Base-by-base conservation (phyloP, 768 basidiomycete genomes). In the Scleroderma bovista region DNA sequence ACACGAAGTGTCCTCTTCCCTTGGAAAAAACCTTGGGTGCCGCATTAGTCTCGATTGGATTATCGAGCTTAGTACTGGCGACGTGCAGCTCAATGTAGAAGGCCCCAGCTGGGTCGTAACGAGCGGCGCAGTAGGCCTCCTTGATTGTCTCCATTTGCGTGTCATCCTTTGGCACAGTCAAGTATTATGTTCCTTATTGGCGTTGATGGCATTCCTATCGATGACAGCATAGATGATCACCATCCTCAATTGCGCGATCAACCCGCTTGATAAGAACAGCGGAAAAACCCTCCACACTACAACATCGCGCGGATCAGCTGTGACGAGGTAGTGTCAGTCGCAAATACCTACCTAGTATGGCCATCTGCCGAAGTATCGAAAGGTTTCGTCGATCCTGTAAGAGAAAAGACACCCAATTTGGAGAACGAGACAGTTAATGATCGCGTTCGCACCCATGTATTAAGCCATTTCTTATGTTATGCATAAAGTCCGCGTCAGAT, bases 71-170 rank as follows among this genome's bases (percentile, higher is more conserved):
- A 3, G 78, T 78, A 63, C 63, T 76, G n/a, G 78, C 78, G 17
- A 73, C 75, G 50, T 80, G 78, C 11, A 75, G 52, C 55, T 79
- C 78, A 0, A 79, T 65, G 52, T 66, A 79, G 50, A 77, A 76
- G 3, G 73, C 72, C 22, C 78, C 75, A 1, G 56, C 52, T 4
- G 67, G 70, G 37, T 67, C 57, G 49, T 59, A 56, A 13, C 51
- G 50, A 7, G 68, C 65, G 13, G 55, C 45, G 6, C 56, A 54
- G 45, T 67, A 69, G 3, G 69, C 69, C 16, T 58, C 59, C 48
- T 53, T 63, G 47, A 70, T 71, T 24, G 67, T 66, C 39, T 60
- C 57, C 3, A 59, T 60, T 50, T 70, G 69, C 51, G 63, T 63
- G 47, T 65, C 61, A 1, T 65, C 66, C 43, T 64, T 64, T 1